Percentiles rank a stretch among this genome's conserved stretches.
Conservation (phyloP, 148 eudicot species). For the Arctostaphylos glauca region DNA sequence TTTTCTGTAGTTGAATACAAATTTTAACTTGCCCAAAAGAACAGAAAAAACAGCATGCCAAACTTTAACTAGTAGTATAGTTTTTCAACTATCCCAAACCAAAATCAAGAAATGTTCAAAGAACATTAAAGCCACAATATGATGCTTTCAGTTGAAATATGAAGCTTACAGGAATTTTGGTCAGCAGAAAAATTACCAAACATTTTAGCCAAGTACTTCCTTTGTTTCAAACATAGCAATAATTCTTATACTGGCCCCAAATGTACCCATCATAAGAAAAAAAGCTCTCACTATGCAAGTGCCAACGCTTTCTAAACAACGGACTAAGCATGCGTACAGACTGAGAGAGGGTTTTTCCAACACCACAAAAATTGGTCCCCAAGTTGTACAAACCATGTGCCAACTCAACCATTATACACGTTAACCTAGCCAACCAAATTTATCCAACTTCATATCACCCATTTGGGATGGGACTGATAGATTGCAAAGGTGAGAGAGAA, state of each 20-base stretch:
- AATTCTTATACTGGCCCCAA: background rate
- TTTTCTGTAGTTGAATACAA: too few species aligned
- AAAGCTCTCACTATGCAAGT: background rate
- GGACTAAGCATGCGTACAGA: background rate
- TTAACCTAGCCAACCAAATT: background rate
- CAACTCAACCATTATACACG: background rate
- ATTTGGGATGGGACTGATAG: background rate
- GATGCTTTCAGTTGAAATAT: constrained; percentile 1
- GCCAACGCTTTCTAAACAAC: background rate
- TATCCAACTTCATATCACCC: background rate
- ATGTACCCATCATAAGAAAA: background rate
- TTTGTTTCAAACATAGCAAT: background rate
- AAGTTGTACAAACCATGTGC: background rate
- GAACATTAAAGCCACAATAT: background rate
- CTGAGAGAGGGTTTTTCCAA: background rate
- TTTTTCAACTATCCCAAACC: background rate
- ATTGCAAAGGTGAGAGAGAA: too few species aligned
- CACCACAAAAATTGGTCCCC: background rate
- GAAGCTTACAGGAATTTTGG: background rate
- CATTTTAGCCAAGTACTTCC: background rate
- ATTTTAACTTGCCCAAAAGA: too few species aligned
- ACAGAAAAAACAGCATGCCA: background rate
- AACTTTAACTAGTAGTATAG: background rate
- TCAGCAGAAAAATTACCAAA: background rate
- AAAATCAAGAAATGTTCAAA: background rate